These are phyloP conservation scores for Fusarium hostae DNA, from an alignment of 2,329 filamentous ascomycete species.

Conservation along the genomic window DNA sequence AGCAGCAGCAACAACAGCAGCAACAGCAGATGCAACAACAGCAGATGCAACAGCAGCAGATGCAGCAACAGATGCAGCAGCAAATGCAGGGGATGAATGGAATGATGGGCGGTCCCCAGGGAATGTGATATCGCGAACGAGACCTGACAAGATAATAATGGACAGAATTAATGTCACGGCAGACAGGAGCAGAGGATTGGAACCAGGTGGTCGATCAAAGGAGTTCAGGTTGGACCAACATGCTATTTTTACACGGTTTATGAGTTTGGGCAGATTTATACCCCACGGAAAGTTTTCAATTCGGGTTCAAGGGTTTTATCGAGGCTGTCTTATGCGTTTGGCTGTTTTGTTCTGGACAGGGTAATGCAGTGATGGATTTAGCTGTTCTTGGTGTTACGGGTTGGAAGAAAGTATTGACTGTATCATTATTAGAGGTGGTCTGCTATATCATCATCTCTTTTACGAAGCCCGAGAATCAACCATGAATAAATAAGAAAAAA, in stretches of 20 bases:
- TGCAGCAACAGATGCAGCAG: slow-evolving; percentile 40
- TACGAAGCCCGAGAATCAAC: not conserved
- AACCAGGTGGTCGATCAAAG: slow-evolving; percentile 15
- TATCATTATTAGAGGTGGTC: slow-evolving; percentile 13
- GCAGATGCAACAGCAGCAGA: slow-evolving; percentile 43
- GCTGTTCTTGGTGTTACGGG: slow-evolving; percentile 34
- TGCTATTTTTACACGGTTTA: slow-evolving; percentile 25
- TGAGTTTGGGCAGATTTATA: slow-evolving; percentile 47
- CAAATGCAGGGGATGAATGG: slow-evolving; percentile 49
- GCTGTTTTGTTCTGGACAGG: slow-evolving; percentile 21
- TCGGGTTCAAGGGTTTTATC: slow-evolving; percentile 35
- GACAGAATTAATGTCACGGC: slow-evolving; percentile 20
- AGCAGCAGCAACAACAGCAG: slow-evolving; percentile 46
- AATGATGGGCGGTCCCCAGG: slow-evolving; percentile 64
- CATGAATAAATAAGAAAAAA: not conserved
- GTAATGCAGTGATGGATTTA: slow-evolving; percentile 14
- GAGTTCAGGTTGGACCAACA: slow-evolving; percentile 35
- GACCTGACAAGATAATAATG: not conserved
- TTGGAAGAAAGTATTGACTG: slow-evolving; percentile 12
- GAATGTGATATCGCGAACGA: slow-evolving; percentile 52
- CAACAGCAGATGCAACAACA: slow-evolving; percentile 45
- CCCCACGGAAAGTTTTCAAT: slow-evolving; percentile 46
- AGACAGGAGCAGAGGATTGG: slow-evolving; percentile 11
- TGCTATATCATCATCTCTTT: not conserved
- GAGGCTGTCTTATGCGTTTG: slow-evolving; percentile 13